Conservation (phyloP, 345 rosid genomes). For the Dovyalis caffra region DNA sequence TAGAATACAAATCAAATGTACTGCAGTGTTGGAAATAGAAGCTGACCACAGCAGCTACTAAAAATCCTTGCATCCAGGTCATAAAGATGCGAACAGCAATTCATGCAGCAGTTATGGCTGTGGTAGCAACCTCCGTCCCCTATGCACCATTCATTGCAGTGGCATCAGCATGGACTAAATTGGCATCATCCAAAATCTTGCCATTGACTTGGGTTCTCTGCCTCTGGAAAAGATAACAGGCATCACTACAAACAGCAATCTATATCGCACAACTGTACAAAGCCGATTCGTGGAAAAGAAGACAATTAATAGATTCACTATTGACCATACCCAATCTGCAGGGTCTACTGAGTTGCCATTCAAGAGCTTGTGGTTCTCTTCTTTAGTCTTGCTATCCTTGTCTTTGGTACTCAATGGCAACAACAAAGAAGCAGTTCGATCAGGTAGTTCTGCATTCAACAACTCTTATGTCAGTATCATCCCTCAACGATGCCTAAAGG, state of each 20-base stretch:
- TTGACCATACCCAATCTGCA: constrained; percentile 72
- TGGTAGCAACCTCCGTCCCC: constrained; percentile 26
- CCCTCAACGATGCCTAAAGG: not conserved
- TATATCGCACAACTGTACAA: not conserved
- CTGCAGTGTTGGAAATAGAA: not conserved
- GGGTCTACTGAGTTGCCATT: constrained; percentile 85
- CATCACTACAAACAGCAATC: not conserved
- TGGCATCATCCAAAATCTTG: constrained; percentile 69
- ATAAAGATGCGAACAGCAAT: constrained; percentile 15
- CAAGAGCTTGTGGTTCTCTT: constrained; percentile 90
- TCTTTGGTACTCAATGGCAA: constrained; percentile 66
- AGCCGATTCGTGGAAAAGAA: not conserved
- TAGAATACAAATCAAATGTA: constrained; percentile 18
- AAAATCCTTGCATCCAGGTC: not conserved
- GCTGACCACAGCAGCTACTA: not conserved
- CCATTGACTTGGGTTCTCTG: constrained; percentile 79
- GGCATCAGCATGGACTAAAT: constrained; percentile 52
- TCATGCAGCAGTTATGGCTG: constrained; percentile 9
- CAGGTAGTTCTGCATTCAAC: constrained; percentile 69
- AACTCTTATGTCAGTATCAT: constrained; percentile 20
- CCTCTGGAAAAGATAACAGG: constrained; percentile 44
- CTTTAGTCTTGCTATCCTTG: constrained; percentile 70
- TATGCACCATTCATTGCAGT: constrained; percentile 68
- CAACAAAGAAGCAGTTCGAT: constrained; percentile 57
- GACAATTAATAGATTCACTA: not conserved